Base-by-base conservation (phyloP, 345 rosid genomes). In the Ceriops zippeliana region DNA sequence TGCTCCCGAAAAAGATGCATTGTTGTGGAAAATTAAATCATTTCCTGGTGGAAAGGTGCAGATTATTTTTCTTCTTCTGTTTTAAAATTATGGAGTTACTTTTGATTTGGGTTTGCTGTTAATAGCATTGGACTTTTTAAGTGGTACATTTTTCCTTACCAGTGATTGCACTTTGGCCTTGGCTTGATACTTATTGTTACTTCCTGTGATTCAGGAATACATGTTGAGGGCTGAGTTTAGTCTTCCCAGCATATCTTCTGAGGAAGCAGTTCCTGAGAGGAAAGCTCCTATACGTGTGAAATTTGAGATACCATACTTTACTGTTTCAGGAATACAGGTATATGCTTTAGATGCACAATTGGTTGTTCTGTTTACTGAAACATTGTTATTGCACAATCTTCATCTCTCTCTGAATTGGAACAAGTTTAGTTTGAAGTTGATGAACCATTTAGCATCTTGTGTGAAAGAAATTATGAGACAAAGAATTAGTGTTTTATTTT, bases 281-380 rank as follows among this genome's bases (percentile, higher is more conserved):
- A 90, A 86, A 78, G 86, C 93, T 71, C 96, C 96, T 1, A 82
- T 90, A 15, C 85, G 90, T 30, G 86, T 90, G 67, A 88, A 84
- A 80, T 90, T 90, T 67, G 93, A 90, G 86, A 90, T 90, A 62
- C 96, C 96, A 16, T 90, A 90, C 79, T 90, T 90, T 74, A 90
- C 93, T 2, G 90, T 90, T 63, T 90, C 93, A 13, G 96, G 96
- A 67, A 91, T 91, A 67, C 98, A 93, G 96, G 98, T 91, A 66
- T 91, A 70, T 46, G 73, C 57, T 61, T 67, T 52, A 24, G 16
- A 42, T 42, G 9, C 30, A 8, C 28, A 22, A 24, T 16, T 56
- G 30, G 16, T 56, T 24, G 17, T 17, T 21, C 7, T 56, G 30
- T 24, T 24, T 3, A 24, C 13, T 56, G 59, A 56, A 1, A 56